Percentiles rank a stretch among this genome's conserved stretches.
phyloP scores from a whole-genome alignment of 108 stramenopile genomes.

The Cylindrotheca fusiformis region DNA sequence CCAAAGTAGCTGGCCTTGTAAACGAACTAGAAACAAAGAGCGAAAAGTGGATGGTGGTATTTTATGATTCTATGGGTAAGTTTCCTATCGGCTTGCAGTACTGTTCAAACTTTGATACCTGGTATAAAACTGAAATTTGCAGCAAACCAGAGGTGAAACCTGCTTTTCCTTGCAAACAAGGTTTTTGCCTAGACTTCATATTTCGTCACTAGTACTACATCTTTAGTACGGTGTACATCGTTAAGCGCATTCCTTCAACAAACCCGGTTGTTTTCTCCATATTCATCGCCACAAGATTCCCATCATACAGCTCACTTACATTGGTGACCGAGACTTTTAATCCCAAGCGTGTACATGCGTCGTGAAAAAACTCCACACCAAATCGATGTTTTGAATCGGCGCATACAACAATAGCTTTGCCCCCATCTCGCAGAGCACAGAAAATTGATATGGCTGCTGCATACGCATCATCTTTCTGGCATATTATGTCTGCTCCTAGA shows the following conservation, averaged over 20 bases:
- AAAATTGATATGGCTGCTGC: slow-evolving; percentile 69
- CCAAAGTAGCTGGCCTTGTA: too few species aligned
- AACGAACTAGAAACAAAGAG: too few species aligned
- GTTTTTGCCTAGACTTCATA: too few species aligned
- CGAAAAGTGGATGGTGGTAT: too few species aligned
- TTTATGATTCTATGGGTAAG: too few species aligned
- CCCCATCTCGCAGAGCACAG: slow-evolving; percentile 50
- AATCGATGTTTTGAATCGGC: slow-evolving; percentile 79
- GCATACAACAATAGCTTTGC: slow-evolving; percentile 61
- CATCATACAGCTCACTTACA: slow-evolving; percentile 50
- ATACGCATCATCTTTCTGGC: slow-evolving; percentile 71
- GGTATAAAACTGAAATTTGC: too few species aligned
- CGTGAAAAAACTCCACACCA: slow-evolving; percentile 70
- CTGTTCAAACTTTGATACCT: too few species aligned
- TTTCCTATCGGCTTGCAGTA: too few species aligned
- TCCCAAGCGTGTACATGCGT: slow-evolving; percentile 51
- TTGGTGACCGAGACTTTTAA: slow-evolving; percentile 30
- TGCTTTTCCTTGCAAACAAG: too few species aligned
- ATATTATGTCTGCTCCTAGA: slow-evolving; percentile 81
- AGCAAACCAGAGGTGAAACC: too few species aligned
- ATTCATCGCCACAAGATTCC: slow-evolving; percentile 22
- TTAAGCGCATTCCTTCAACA: slow-evolving; percentile 68
- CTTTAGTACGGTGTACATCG: slow-evolving; percentile 47
- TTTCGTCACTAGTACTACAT: too few species aligned
- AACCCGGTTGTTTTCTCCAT: slow-evolving; percentile 62